A percentile compares a stretch with the other conserved stretches of the same genome.
Conservation (phyloP, 2,329 filamentous ascomycete species). For the Penicillium sp. region DNA sequence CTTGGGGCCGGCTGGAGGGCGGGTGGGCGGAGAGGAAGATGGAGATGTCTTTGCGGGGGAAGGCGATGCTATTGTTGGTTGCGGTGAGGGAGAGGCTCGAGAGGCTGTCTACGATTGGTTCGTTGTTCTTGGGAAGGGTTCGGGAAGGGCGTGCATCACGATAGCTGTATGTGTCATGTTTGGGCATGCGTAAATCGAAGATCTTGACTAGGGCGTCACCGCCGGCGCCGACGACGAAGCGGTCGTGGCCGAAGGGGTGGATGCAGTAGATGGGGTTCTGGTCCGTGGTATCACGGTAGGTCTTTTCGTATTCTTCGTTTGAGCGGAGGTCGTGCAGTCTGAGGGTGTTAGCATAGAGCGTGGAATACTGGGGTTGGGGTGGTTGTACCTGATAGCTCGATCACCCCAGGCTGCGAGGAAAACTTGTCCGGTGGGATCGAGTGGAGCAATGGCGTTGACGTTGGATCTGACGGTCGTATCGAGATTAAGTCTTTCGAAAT, state of each 20-base stretch:
- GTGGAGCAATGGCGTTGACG: no score
- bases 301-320: slow-evolving; percentile 38
- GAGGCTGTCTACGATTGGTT: neutral
- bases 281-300: slow-evolving; percentile 50
- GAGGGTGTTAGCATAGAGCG: no score
- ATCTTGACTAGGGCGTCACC: slow-evolving; percentile 53
- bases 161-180: slow-evolving; percentile 29
- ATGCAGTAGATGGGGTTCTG: slow-evolving; percentile 52
- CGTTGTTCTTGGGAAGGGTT: no score
- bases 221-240: slow-evolving; percentile 50
- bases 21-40: slow-evolving; percentile 34
- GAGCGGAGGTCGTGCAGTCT: slow-evolving; percentile 55
- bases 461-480: no score
- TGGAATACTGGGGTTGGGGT: no score
- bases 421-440: slow-evolving; percentile 39
- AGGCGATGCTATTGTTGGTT: no score
- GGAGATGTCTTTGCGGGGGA: slow-evolving; percentile 29
- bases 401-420: slow-evolving; percentile 56
- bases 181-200: slow-evolving; percentile 51
- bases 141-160: slow-evolving; percentile 19
- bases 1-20: slow-evolving; percentile 9
- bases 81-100: no score
- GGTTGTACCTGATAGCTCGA: no score
- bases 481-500: no score
- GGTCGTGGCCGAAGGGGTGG: slow-evolving; percentile 48